Conservation (phyloP, 129 eudicot genomes). For the Centaurea solstitialis region DNA sequence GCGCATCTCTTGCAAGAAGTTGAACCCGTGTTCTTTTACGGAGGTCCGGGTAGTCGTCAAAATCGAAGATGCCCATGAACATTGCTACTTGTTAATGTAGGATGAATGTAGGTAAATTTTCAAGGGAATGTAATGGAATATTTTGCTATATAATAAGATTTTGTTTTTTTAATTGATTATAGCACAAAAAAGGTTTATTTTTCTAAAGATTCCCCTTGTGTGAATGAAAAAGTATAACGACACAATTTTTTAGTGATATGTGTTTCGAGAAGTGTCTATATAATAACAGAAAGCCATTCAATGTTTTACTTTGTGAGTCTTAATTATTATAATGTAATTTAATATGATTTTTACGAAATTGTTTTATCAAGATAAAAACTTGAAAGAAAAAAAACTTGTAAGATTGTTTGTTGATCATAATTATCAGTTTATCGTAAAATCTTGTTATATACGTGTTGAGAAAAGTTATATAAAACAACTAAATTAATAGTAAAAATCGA, state of each 20-base stretch:
- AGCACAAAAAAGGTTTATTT: no score
- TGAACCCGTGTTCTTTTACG: conserved; percentile 17
- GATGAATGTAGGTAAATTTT: neutral
- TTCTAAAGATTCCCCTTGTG: no score
- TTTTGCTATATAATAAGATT: neutral
- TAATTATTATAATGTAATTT: no score
- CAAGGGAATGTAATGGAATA: neutral
- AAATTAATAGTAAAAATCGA: neutral
- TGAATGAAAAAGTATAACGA: neutral
- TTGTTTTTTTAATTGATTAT: neutral
- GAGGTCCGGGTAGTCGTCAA: conserved; percentile 19
- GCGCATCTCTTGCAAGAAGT: neutral
- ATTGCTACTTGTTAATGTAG: neutral
- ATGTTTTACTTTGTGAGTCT: neutral
- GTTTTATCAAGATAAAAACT: neutral
- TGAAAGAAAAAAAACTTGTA: neutral
- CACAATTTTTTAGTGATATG: no score
- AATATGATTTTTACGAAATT: no score
- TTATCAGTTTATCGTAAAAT: no score
- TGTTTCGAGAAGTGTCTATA: neutral
- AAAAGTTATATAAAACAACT: neutral
- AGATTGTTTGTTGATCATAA: neutral
- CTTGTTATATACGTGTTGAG: neutral
- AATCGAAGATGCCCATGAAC: conserved; percentile 4
- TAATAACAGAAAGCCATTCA: neutral